Evolutionary conservation across 306 rosid species (phyloP), one percentile per base, ranked within the genome.

Genomic region (Inga oerstediana): DNA sequence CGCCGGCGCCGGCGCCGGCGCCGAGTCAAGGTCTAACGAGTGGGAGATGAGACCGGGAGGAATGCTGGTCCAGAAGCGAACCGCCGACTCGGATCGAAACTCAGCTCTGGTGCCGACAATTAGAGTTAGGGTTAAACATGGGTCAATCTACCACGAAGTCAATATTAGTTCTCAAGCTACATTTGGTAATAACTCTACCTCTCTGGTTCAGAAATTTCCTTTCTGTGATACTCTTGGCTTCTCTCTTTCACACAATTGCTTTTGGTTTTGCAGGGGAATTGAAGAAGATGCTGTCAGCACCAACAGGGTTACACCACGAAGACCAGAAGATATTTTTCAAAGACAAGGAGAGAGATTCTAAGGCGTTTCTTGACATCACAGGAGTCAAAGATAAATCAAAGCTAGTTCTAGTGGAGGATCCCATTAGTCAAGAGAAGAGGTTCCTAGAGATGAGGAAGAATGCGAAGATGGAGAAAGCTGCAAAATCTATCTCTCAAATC

Each of bases 21-120:
- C 66, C 16, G 97, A 89, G 85, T 12, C 89, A 0, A 80, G 87
- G 75, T 49, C 86, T 3, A 69, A 74, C 75, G 98, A 91, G 65
- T 95, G 98, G 97, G 98, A 95, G 90, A 81, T 93, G 74, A 75
- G 98, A 74, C 98, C 98, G 0, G 97, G 98, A 34, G 98, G 98
- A 82, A 91, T 95, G 98, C 44, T 95, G 79, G 98, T 95, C 76
- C 98, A 95, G 89, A 90, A 89, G 45, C 88, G 98, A 78, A 80
- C 56, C 79, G 58, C 68, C 14, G 92, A 85, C 80, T 84, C 95
- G 43, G 98, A 91, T 85, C 87, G 69, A 35, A 87, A 78, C 85
- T 72, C 92, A 2, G 89, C 78, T 11, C 92, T 92, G 16, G 83
- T 91, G 54, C 95, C 97, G 84, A 90, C 88, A 48, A 86, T 95